These are phyloP conservation scores for Globisporangium canariense DNA, from an alignment of 352 stramenopile species.

Conservation along the genomic window DNA sequence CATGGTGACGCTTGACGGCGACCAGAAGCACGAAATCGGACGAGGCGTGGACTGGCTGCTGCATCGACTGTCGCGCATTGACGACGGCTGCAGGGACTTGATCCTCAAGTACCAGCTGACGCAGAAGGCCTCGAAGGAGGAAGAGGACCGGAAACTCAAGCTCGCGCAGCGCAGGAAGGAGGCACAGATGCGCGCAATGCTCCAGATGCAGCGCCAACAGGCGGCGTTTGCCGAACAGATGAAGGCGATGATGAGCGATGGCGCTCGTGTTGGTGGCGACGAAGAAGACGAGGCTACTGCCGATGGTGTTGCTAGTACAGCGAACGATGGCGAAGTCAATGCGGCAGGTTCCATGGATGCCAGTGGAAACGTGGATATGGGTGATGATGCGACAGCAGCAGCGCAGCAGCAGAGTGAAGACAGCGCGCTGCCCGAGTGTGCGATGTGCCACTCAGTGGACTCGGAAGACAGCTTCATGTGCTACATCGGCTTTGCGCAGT, in stretches of 20 bases:
- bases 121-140: slow-evolving; percentile 55
- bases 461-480: slow-evolving; percentile 83
- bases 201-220: slow-evolving; percentile 79
- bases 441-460: slow-evolving; percentile 84
- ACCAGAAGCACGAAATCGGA: slow-evolving; percentile 83
- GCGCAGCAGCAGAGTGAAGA: slow-evolving; percentile 5
- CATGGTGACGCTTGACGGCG: slow-evolving; percentile 65
- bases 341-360: slow-evolving; percentile 4
- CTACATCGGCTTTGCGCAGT: slow-evolving; percentile 85
- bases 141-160: slow-evolving; percentile 62
- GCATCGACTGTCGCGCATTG: slow-evolving; percentile 56
- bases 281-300: slow-evolving; percentile 34
- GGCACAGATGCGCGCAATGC: slow-evolving; percentile 71
- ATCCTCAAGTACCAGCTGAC: slow-evolving; percentile 61
- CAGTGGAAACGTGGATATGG: slow-evolving; percentile 46
- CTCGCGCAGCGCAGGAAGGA: slow-evolving; percentile 61
- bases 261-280: slow-evolving; percentile 34
- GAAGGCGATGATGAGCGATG: slow-evolving; percentile 51
- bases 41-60: slow-evolving; percentile 76
- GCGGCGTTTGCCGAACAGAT: slow-evolving; percentile 78
- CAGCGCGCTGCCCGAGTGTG: slow-evolving; percentile 52
- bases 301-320: background rate
- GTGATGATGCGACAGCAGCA: slow-evolving; percentile 19
- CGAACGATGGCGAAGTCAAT: background rate
- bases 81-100: slow-evolving; percentile 34